Conservation (phyloP, 352 stramenopile species). For the Albugo laibachii region DNA sequence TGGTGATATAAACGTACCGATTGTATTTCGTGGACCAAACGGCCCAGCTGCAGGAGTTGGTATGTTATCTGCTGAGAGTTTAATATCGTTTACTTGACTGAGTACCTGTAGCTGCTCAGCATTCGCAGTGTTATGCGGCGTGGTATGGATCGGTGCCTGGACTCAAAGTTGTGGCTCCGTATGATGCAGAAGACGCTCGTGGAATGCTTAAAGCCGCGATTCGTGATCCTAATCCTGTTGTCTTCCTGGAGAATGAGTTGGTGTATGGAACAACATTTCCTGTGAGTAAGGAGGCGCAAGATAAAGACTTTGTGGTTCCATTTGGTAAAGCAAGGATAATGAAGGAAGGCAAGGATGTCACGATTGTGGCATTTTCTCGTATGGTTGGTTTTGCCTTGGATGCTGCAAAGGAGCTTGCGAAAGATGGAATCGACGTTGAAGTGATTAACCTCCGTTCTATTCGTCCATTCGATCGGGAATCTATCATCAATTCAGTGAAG, state of each 20-base stretch:
- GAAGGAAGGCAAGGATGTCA: constrained; percentile 91
- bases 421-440: constrained; percentile 91
- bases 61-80: constrained; percentile 12
- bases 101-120: constrained; percentile 76
- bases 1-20: constrained; percentile 94
- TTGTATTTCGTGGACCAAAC: constrained; percentile 99
- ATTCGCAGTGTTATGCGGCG: constrained; percentile 98
- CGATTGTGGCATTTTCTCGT: constrained; percentile 95
- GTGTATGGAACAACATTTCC: constrained; percentile 96
- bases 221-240: constrained; percentile 97
- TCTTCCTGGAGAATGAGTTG: constrained; percentile 98
- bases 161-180: constrained; percentile 96
- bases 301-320: constrained; percentile 93
- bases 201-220: constrained; percentile 98
- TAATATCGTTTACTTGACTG: background rate
- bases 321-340: constrained; percentile 99
- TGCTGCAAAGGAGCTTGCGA: constrained; percentile 84
- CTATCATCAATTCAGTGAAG: constrained; percentile 95
- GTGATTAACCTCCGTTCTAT: constrained; percentile 90
- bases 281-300: constrained; percentile 93
- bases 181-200: constrained; percentile 95
- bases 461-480: constrained; percentile 91
- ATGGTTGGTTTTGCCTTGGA: constrained; percentile 93
- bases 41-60: constrained; percentile 92
- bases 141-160: constrained; percentile 96